Evolutionary conservation across 805 yeast species (phyloP).

Genomic region (Metschnikowia proteae): DNA sequence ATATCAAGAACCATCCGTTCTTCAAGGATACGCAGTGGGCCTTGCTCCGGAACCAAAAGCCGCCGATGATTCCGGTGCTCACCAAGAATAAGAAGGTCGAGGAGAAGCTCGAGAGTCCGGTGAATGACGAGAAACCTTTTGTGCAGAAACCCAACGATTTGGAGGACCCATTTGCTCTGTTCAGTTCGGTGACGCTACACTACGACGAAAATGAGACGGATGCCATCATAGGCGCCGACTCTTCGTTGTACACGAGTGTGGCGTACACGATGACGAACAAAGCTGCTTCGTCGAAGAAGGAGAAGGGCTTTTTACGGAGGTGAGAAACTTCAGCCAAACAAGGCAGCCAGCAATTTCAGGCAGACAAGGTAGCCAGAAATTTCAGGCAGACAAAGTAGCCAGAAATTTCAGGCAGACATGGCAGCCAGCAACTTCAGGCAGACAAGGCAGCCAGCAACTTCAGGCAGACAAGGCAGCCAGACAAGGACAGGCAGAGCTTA

Average conservation of each 20-base stretch:
- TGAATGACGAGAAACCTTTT: conserved; percentile 19
- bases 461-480: no score
- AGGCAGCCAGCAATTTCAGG: no score
- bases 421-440: not conserved
- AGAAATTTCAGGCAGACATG: no score
- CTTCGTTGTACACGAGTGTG: conserved; percentile 47
- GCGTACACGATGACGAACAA: conserved; percentile 48
- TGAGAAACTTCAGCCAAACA: conserved; percentile 3
- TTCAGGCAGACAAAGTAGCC: no score
- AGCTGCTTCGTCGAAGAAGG: conserved; percentile 17
- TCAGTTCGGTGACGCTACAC: conserved; percentile 81
- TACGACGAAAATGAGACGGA: conserved; percentile 53
- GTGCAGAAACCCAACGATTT: conserved; percentile 24
- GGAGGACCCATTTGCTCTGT: conserved; percentile 76
- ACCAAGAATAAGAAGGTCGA: conserved; percentile 27
- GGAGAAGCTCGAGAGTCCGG: conserved; percentile 28
- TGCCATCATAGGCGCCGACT: conserved; percentile 46
- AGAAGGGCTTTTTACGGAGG: conserved; percentile 31
- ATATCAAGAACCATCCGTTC: conserved; percentile 84
- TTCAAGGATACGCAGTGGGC: conserved; percentile 97
- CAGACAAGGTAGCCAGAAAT: not conserved
- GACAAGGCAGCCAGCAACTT: no score
- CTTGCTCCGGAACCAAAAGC: conserved; percentile 80
- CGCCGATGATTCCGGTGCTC: conserved; percentile 92
- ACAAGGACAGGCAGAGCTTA: no score